phyloP scores from a whole-genome alignment of 1,284 basidiomycete species.

The Irpex sp. region DNA sequence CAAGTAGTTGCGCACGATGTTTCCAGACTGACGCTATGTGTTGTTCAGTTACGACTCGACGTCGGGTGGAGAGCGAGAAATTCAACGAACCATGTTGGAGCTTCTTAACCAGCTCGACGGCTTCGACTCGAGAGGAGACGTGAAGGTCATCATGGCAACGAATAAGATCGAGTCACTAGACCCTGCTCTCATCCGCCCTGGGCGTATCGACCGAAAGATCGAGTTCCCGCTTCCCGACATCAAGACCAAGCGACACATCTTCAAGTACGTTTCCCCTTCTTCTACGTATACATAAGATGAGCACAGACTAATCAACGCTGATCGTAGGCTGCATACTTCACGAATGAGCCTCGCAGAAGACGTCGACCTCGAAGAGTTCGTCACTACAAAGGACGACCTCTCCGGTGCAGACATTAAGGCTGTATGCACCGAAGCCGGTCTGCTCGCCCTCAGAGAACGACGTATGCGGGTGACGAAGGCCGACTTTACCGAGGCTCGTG shows the following conservation, averaged over 20 bases:
- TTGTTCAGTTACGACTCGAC: conserved; percentile 84
- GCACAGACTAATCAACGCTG: not conserved
- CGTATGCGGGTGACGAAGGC: conserved; percentile 96
- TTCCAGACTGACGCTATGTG: too few relatives aligned
- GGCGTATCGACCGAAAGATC: conserved; percentile 98
- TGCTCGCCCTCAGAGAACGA: conserved; percentile 91
- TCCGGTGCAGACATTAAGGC: conserved; percentile 99
- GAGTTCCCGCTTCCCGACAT: conserved; percentile 94
- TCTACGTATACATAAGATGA: too few relatives aligned
- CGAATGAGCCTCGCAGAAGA: conserved; percentile 93
- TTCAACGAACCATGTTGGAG: conserved; percentile 99
- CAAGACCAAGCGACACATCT: conserved; percentile 97
- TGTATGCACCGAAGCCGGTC: conserved; percentile 94
- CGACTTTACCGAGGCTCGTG: conserved; percentile 84
- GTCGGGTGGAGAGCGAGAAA: conserved; percentile 97
- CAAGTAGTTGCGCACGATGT: too few relatives aligned
- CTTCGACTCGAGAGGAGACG: conserved; percentile 98
- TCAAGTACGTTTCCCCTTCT: conserved; percentile 54
- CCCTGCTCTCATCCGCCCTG: conserved; percentile 95
- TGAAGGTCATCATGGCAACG: conserved; percentile 95
- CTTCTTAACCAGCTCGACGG: conserved; percentile 98
- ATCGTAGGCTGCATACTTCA: conserved; percentile 81
- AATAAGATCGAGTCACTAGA: conserved; percentile 95
- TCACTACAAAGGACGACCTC: conserved; percentile 95
- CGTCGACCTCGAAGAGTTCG: conserved; percentile 95